These are phyloP conservation scores for Cercis canadensis DNA, from an alignment of 306 rosid genomes.

Conservation along the genomic window DNA sequence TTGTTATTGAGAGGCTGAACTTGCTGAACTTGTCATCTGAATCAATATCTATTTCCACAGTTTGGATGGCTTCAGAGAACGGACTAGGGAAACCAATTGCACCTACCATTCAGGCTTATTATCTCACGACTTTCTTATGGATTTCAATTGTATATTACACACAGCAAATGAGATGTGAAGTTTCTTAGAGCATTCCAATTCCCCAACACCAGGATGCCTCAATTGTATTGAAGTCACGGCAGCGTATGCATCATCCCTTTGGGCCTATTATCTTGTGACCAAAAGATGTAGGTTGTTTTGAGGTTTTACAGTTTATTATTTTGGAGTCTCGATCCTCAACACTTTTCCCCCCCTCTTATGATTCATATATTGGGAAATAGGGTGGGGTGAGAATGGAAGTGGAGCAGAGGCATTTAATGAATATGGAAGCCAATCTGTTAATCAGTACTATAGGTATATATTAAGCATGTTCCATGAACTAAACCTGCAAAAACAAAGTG, in stretches of 20 bases:
- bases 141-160: conserved; percentile 12
- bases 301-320: conserved; percentile 27
- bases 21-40: conserved; percentile 25
- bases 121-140: conserved; percentile 11
- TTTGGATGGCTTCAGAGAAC: conserved; percentile 76
- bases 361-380: too few relatives aligned
- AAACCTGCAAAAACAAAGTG: too few relatives aligned
- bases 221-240: not conserved
- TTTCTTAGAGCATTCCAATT: conserved; percentile 5
- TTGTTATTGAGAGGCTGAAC: not conserved
- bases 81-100: conserved; percentile 50
- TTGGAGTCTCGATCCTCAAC: too few relatives aligned
- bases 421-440: too few relatives aligned
- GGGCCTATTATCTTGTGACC: not conserved
- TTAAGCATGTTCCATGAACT: too few relatives aligned
- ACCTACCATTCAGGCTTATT: conserved; percentile 19
- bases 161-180: conserved; percentile 19
- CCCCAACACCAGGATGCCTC: conserved; percentile 22
- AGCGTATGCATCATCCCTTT: conserved; percentile 4
- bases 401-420: too few relatives aligned
- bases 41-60: conserved; percentile 46
- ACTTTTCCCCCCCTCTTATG: too few relatives aligned
- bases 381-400: too few relatives aligned
- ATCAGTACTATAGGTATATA: too few relatives aligned
- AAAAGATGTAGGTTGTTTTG: conserved; percentile 30